Evolutionary conservation across 2,329 filamentous ascomycete genomes (phyloP), one percentile per base, ranked within the genome.

Genomic region (Alternaria panax): DNA sequence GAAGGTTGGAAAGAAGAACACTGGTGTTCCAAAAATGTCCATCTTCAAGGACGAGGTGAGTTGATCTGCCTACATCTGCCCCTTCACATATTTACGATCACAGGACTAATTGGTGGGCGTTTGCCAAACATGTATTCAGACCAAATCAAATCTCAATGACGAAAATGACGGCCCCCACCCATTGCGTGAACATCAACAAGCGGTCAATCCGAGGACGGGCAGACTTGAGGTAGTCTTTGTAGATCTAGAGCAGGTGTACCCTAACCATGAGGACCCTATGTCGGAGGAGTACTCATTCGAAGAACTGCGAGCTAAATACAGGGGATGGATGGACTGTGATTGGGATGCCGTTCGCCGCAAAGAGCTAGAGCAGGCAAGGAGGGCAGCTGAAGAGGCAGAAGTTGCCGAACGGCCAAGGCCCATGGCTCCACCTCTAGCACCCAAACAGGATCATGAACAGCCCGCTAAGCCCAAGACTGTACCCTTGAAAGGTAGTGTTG

Each of bases 1-100:
- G 68, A 92, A 94, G 78, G 91, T 88, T 3, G 92, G 91, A 41
- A 94, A 92, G 70, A 95, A 92, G 82, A 92, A 92, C 81, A 87
- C 84, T 42, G 87, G 85, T 30, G 86, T 85, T 54, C 85, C 89
- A 54, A 98, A 97, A 84, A 90, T 99, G 88, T 84, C 90, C 74
- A 87, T 99, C 45, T 99, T 97, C 84, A 94, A 92, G 84, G 95
- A 99, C 84, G 84, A 91, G 91, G 95, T 99, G 90, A 90, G 92
- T 85, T 76, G 38, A 63, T 36, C 59, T 38, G 57, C 66, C 60
- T 60, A 46, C 58, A 54, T 62, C 54, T 59, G 41, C 71, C 85
- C 85, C 69, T 68, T 65, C 71, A 67, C 30, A 64, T 77, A 76
- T 74, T 73, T 76, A 77, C 73, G 69, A 73, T 70, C 70, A 65